These are phyloP conservation scores for Kwoniella botswanensis DNA, from an alignment of 768 basidiomycete species.

Conservation along the genomic window DNA sequence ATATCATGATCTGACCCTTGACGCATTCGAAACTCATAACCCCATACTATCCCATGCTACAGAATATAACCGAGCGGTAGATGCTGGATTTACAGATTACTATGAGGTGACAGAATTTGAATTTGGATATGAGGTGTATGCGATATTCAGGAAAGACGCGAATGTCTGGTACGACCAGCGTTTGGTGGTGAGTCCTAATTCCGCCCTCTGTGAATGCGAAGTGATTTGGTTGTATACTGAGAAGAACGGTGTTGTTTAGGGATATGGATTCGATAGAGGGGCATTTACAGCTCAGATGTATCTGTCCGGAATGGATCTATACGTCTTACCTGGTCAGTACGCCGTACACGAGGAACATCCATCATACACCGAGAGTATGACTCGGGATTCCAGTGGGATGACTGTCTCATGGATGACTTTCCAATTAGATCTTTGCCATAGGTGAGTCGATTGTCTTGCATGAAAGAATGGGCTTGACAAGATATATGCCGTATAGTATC, in stretches of 20 bases:
- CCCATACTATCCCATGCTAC: slow-evolving; percentile 12
- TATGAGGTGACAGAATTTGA: slow-evolving; percentile 7
- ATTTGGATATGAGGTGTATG: slow-evolving; percentile 10
- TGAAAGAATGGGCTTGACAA: too few species aligned
- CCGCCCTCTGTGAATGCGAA: not conserved
- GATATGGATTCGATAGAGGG: not conserved
- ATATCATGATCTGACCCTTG: not conserved
- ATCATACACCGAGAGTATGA: not conserved
- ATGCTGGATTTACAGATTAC: not conserved
- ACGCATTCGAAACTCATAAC: slow-evolving; percentile 10
- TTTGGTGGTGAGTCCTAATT: slow-evolving; percentile 1
- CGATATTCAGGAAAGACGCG: slow-evolving; percentile 10
- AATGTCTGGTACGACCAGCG: slow-evolving; percentile 7
- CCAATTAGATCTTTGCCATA: not conserved
- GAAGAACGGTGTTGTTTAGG: not conserved
- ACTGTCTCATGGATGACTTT: not conserved
- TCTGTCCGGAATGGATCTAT: slow-evolving; percentile 1
- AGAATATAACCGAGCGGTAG: slow-evolving; percentile 1
- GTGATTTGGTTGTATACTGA: not conserved
- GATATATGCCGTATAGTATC: too few species aligned
- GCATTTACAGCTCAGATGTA: not conserved
- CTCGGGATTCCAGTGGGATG: not conserved
- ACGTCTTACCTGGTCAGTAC: not conserved
- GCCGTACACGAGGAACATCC: not conserved
- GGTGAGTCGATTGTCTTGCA: not conserved